Evolutionary conservation across 495 filamentous ascomycete genomes (phyloP), one percentile per base, ranked within the genome.

Genomic region (Penicillium antarcticum): DNA sequence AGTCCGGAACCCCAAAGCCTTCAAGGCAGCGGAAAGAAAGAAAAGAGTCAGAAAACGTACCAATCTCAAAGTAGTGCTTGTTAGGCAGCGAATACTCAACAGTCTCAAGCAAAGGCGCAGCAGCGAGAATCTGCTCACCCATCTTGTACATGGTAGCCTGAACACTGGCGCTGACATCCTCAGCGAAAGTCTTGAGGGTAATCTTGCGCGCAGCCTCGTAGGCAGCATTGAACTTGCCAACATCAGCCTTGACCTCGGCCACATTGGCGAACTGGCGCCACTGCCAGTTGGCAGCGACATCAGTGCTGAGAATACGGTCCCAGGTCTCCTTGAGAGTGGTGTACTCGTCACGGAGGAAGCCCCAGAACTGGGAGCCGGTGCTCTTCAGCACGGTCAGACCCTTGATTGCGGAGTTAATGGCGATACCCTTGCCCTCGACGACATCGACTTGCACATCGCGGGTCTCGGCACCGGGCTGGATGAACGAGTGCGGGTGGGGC

Each of bases 141-240:
- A 98, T 98, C 79, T 95, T 92, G 73, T 95, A 97, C 94, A 98
- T 96, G 50, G 92, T 97, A 55, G 86, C 85, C 79, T 98, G 94
- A 14, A 98, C 94, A 61, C 88, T 92, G 40, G 94, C 87, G 58
- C 88, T 94, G 67, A 88, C 79, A 57, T 97, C 92, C 60, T 83
- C 82, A n/a, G 94, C 92, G 63, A 98, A 98, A 0, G 84, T 89
- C 79, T 88, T 88, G 60, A 97, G 76, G 17, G 92, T 95, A 70
- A 95, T 92, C 34, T 75, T 71, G 51, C 91, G 80, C 18, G 89
- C 91, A 40, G 75, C 72, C 45, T 85, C 73, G 82, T 85, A 97
- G 10, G 90, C 88, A 33, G 71, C 62, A 70, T 96, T 85, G 69
- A 97, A 98, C 53, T 79, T 75, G 35, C 79, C 74, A 5, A 82